Percentiles rank a stretch among this genome's conserved stretches.
Conservation (phyloP, 352 stramenopile genomes). For the Phytopythium delawarense region DNA sequence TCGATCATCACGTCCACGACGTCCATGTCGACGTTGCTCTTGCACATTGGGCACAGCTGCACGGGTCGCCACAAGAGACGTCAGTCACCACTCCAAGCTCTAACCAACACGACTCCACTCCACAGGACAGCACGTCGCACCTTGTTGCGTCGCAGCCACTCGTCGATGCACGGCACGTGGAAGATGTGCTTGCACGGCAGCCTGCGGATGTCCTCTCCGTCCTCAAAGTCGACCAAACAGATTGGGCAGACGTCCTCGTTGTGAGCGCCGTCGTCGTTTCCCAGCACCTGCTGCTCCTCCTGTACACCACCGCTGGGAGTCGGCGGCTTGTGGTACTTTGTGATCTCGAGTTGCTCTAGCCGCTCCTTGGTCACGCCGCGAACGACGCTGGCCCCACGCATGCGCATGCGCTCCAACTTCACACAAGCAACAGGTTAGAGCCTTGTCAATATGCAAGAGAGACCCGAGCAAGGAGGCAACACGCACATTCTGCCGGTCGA, state of each 20-base stretch:
- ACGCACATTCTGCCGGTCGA: slow-evolving; percentile 57
- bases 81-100: neutral
- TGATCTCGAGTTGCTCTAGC: slow-evolving; percentile 56
- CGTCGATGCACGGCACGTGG: slow-evolving; percentile 85
- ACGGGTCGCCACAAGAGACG: neutral
- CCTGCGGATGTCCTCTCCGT: slow-evolving; percentile 69
- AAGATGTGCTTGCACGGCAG: slow-evolving; percentile 87
- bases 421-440: neutral
- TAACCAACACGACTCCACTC: neutral
- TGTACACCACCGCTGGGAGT: neutral
- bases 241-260: slow-evolving; percentile 72
- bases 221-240: slow-evolving; percentile 74
- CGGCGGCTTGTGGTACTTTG: slow-evolving; percentile 43
- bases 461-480: neutral
- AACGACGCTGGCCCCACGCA: slow-evolving; percentile 31
- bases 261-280: slow-evolving; percentile 6
- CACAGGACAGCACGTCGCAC: slow-evolving; percentile 15
- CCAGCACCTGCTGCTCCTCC: neutral
- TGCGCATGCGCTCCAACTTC: slow-evolving; percentile 47
- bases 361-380: slow-evolving; percentile 57
- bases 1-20: slow-evolving; percentile 41
- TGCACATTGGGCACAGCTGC: slow-evolving; percentile 81
- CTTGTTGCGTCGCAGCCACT: slow-evolving; percentile 87
- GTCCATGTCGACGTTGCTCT: slow-evolving; percentile 66
- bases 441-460: neutral